A percentile compares a stretch with the other conserved stretches of the same genome.
These are phyloP conservation scores for Ophiostoma triangulosporum DNA, from an alignment of 2,329 filamentous ascomycete species.

Conservation along the genomic window DNA sequence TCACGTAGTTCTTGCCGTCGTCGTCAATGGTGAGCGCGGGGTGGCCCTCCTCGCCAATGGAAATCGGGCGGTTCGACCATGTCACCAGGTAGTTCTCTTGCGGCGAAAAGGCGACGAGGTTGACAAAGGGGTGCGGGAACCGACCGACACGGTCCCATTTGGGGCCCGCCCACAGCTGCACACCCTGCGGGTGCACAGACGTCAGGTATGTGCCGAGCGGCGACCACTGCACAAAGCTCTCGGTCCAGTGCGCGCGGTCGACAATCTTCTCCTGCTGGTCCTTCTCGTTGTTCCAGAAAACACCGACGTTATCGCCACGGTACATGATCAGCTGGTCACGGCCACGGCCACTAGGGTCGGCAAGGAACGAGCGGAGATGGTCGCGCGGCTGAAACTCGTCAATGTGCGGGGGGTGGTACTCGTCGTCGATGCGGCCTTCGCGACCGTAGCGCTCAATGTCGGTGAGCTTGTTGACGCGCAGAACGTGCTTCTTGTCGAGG, in stretches of 20 bases:
- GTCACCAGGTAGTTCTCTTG: conserved; percentile 87
- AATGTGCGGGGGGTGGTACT: conserved; percentile 70
- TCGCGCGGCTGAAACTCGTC: conserved; percentile 84
- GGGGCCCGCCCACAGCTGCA: conserved; percentile 89
- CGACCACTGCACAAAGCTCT: conserved; percentile 97
- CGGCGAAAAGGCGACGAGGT: conserved; percentile 91
- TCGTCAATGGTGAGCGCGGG: conserved; percentile 78
- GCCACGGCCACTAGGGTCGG: conserved; percentile 63
- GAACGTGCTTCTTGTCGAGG: conserved; percentile 92
- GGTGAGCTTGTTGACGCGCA: conserved; percentile 94
- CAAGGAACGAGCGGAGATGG: conserved; percentile 86
- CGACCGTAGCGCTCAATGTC: conserved; percentile 94
- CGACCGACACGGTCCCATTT: conserved; percentile 84
- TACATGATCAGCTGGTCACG: conserved; percentile 95
- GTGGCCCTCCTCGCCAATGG: conserved; percentile 78
- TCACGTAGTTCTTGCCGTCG: conserved; percentile 97
- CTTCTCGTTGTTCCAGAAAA: conserved; percentile 98
- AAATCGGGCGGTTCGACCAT: conserved; percentile 90
- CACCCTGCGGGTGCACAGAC: conserved; percentile 89
- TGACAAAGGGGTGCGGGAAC: conserved; percentile 90
- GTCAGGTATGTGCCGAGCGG: conserved; percentile 87
- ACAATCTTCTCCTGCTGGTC: conserved; percentile 78
- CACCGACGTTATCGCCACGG: conserved; percentile 78
- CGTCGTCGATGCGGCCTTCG: conserved; percentile 85
- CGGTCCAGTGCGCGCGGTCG: conserved; percentile 91